phyloP scores from a whole-genome alignment of 345 rosid species.

The Gossypium mustelinum region DNA sequence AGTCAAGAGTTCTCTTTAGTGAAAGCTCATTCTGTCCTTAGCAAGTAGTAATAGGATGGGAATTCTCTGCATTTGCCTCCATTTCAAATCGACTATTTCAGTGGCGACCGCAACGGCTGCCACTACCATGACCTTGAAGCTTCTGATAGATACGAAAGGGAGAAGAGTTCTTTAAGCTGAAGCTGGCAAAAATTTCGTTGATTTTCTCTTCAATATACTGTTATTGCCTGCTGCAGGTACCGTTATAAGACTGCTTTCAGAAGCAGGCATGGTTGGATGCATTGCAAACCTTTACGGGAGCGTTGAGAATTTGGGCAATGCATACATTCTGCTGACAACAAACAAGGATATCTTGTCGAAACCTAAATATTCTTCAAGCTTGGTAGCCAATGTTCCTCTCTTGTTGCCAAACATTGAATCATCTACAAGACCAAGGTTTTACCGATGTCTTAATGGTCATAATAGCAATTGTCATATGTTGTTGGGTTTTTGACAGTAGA shows the following conservation, averaged over 20 bases:
- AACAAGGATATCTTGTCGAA: neutral
- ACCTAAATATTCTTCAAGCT: neutral
- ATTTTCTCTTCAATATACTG: slow-evolving; percentile 22
- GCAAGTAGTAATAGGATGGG: too few relatives aligned
- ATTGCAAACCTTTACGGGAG: neutral
- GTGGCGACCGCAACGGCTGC: too few relatives aligned
- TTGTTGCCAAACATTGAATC: neutral
- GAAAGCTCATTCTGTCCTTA: too few relatives aligned
- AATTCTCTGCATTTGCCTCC: too few relatives aligned
- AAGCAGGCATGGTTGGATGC: neutral
- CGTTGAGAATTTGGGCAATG: slow-evolving; percentile 14
- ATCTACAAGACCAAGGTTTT: neutral
- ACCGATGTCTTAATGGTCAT: neutral
- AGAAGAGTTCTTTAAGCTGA: neutral
- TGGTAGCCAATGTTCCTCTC: neutral
- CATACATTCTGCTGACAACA: slow-evolving; percentile 2
- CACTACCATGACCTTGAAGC: neutral
- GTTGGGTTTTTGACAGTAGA: too few relatives aligned
- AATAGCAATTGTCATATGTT: neutral
- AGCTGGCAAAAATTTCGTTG: slow-evolving; percentile 26
- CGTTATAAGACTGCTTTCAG: neutral
- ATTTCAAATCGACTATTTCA: too few relatives aligned
- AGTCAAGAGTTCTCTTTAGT: neutral
- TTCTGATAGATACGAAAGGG: slow-evolving; percentile 11
- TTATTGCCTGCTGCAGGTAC: neutral